Conservation (phyloP, 73 alveolate genomes). For the Paramecium bursaria region DNA sequence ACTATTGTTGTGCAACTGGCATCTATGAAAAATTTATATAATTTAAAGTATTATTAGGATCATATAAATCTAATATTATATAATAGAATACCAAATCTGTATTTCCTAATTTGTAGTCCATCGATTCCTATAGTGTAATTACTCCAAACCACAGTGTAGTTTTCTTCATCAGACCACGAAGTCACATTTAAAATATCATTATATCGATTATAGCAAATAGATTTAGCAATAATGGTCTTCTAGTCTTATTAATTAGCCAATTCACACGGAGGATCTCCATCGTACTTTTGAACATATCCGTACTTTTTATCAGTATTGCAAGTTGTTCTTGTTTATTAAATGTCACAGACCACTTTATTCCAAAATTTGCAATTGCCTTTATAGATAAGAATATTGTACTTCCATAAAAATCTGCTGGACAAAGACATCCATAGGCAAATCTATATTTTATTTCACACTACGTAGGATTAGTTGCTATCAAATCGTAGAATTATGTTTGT, state of each 20-base stretch:
- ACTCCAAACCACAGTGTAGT: slow-evolving; percentile 30
- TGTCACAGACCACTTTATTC: slow-evolving; percentile 13
- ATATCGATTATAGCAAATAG: slow-evolving; percentile 8
- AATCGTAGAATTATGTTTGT: neutral
- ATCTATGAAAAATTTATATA: neutral
- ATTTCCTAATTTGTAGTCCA: neutral
- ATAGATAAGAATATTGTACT: neutral
- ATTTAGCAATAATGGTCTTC: neutral
- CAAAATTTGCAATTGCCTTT: neutral
- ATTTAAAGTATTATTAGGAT: slow-evolving; percentile 17
- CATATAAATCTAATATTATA: too few relatives aligned
- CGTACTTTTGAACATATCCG: neutral
- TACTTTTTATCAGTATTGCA: neutral
- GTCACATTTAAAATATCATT: neutral
- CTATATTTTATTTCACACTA: neutral
- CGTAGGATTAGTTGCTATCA: neutral
- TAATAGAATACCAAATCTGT: neutral
- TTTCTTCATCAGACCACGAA: slow-evolving; percentile 2
- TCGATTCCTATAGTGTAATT: slow-evolving; percentile 43
- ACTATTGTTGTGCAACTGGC: slow-evolving; percentile 2
- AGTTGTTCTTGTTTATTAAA: neutral
- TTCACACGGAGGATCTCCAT: slow-evolving; percentile 49
- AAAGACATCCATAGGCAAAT: slow-evolving; percentile 21
- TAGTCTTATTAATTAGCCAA: neutral
- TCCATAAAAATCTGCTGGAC: slow-evolving; percentile 47